phyloP scores from a whole-genome alignment of 805 yeast genomes.

The Wickerhamomyces subpelliculosus region DNA sequence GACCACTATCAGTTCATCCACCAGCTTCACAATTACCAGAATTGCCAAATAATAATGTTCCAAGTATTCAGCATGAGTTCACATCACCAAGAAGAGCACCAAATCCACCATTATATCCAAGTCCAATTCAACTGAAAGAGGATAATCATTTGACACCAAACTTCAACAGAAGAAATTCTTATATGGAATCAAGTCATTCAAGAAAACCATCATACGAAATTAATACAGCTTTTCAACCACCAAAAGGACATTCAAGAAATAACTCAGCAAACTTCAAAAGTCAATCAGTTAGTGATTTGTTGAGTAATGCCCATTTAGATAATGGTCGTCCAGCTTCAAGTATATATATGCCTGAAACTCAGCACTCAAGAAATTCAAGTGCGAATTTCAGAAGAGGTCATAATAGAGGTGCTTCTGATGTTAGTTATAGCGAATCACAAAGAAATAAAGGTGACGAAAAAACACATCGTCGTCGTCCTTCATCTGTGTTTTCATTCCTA shows the following conservation, averaged over 20 bases:
- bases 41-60: constrained; percentile 13
- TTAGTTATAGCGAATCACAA: constrained; percentile 2
- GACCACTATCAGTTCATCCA: constrained; percentile 7
- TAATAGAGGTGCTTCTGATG: constrained; percentile 38
- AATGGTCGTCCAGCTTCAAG: constrained; percentile 40
- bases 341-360: constrained; percentile 39
- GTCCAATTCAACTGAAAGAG: constrained; percentile 29
- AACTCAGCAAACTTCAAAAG: constrained; percentile 14
- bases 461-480: constrained; percentile 53
- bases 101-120: constrained; percentile 49
- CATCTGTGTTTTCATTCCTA: constrained; percentile 51
- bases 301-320: constrained; percentile 17
- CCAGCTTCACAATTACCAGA: constrained; percentile 17
- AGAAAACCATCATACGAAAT: constrained; percentile 23
- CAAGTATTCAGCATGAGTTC: constrained; percentile 37
- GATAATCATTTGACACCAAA: constrained; percentile 14
- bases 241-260: constrained; percentile 12
- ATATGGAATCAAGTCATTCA: constrained; percentile 19
- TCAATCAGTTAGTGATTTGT: constrained; percentile 25
- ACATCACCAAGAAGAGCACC: constrained; percentile 72
- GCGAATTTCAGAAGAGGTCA: constrained; percentile 27
- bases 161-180: constrained; percentile 17
- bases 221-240: constrained; percentile 5
- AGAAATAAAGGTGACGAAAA: constrained; percentile 16
- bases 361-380: constrained; percentile 28